Conservation (phyloP, 2,329 filamentous ascomycete genomes). For the Exophiala alcalophila region DNA sequence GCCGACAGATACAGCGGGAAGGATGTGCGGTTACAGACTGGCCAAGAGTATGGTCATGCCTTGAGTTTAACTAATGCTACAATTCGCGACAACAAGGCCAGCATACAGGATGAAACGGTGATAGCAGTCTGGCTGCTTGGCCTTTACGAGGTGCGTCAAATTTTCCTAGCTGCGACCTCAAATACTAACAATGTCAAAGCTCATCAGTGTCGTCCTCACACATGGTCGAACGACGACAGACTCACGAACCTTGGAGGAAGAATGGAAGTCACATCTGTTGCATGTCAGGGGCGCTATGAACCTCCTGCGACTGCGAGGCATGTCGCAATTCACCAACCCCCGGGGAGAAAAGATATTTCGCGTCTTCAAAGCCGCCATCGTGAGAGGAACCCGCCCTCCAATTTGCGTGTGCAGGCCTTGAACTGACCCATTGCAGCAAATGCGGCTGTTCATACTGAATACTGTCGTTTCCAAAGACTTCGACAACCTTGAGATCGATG, state of each 20-base stretch:
- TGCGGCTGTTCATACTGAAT: constrained; percentile 29
- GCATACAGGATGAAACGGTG: constrained; percentile 27
- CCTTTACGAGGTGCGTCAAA: constrained; percentile 27
- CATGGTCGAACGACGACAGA: constrained; percentile 18
- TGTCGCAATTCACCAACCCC: constrained; percentile 25
- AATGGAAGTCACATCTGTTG: constrained; percentile 28
- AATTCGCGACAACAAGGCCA: constrained; percentile 19
- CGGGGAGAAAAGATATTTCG: constrained; percentile 28
- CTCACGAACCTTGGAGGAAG: constrained; percentile 18
- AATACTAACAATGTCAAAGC: constrained; percentile 10
- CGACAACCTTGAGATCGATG: constrained; percentile 26
- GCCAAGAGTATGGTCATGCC: constrained; percentile 25
- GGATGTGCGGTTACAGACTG: constrained; percentile 26
- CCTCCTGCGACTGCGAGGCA: constrained; percentile 24
- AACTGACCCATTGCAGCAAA: constrained; percentile 19
- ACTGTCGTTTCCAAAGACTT: constrained; percentile 27
- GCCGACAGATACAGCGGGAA: constrained; percentile 29
- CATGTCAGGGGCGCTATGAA: constrained; percentile 29
- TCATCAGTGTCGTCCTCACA: constrained; percentile 24
- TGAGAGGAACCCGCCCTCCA: not conserved
- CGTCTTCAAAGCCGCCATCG: constrained; percentile 29
- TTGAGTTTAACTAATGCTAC: constrained; percentile 21
- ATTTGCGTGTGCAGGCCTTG: too few relatives aligned
- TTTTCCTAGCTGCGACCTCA: too few relatives aligned
- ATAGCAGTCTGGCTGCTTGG: constrained; percentile 29